phyloP scores from a whole-genome alignment of 2,329 filamentous ascomycete species.

The Domatiomyces globalis region DNA sequence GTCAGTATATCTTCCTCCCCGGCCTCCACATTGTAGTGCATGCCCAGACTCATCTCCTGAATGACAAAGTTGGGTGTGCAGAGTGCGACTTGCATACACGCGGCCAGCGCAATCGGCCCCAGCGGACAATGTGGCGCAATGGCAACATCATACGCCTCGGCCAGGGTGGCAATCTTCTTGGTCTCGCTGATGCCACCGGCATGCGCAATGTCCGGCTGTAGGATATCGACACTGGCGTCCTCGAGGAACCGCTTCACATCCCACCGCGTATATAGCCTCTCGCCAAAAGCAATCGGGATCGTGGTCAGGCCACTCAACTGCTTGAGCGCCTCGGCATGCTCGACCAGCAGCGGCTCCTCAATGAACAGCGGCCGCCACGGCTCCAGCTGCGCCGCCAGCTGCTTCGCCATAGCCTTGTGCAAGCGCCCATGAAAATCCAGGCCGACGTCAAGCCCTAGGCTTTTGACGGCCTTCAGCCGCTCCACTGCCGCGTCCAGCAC shows the following conservation, averaged over 20 bases:
- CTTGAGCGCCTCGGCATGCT: constrained; percentile 50
- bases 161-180: constrained; percentile 51
- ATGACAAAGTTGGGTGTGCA: constrained; percentile 51
- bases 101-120: constrained; percentile 56
- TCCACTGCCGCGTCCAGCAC: constrained; percentile 50
- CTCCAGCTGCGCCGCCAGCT: constrained; percentile 50
- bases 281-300: constrained; percentile 55
- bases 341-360: constrained; percentile 55
- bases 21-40: constrained; percentile 57
- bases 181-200: constrained; percentile 57
- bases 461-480: constrained; percentile 54
- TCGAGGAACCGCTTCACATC: constrained; percentile 57
- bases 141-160: constrained; percentile 56
- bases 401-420: constrained; percentile 62
- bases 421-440: constrained; percentile 66
- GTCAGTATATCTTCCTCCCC: constrained; percentile 51
- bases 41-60: constrained; percentile 63
- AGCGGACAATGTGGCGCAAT: constrained; percentile 59
- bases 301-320: constrained; percentile 41
- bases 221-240: constrained; percentile 49
- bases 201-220: constrained; percentile 58
- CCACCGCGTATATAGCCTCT: constrained; percentile 56
- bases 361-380: constrained; percentile 55
- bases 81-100: constrained; percentile 50
- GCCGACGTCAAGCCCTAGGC: constrained; percentile 55